These are phyloP conservation scores for Saposhnikovia divaricata DNA, from an alignment of 129 eudicot genomes.

Conservation along the genomic window DNA sequence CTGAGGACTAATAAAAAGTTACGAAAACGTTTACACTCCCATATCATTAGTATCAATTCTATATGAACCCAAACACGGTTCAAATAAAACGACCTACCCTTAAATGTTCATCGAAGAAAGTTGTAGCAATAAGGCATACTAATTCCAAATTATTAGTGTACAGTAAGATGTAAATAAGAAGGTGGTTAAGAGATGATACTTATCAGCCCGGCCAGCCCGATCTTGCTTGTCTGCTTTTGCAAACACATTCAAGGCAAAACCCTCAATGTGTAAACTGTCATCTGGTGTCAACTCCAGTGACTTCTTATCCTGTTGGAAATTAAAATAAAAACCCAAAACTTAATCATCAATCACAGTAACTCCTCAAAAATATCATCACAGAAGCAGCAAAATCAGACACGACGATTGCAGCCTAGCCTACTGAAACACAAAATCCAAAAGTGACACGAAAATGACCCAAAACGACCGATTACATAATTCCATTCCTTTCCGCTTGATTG, in stretches of 20 bases:
- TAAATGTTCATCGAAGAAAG: neutral
- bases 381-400: too few relatives aligned
- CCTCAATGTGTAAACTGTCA: constrained; percentile 86
- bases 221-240: constrained; percentile 97
- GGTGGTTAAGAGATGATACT: constrained; percentile 33
- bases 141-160: neutral
- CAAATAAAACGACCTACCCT: neutral
- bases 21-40: neutral
- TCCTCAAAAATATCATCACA: too few relatives aligned
- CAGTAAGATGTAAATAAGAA: neutral
- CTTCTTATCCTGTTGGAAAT: constrained; percentile 63
- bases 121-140: neutral
- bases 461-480: too few relatives aligned
- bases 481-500: too few relatives aligned
- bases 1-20: neutral
- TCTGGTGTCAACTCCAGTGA: constrained; percentile 76
- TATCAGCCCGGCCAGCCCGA: constrained; percentile 88
- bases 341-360: neutral
- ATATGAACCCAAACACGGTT: neutral
- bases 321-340: constrained; percentile 3
- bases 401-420: too few relatives aligned
- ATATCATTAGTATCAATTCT: too few relatives aligned
- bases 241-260: constrained; percentile 88
- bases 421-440: too few relatives aligned
- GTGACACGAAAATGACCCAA: neutral